A percentile compares a stretch with the other conserved stretches of the same genome.
Evolutionary conservation across 345 rosid species (phyloP).

Genomic region (Clarkia xantiana): DNA sequence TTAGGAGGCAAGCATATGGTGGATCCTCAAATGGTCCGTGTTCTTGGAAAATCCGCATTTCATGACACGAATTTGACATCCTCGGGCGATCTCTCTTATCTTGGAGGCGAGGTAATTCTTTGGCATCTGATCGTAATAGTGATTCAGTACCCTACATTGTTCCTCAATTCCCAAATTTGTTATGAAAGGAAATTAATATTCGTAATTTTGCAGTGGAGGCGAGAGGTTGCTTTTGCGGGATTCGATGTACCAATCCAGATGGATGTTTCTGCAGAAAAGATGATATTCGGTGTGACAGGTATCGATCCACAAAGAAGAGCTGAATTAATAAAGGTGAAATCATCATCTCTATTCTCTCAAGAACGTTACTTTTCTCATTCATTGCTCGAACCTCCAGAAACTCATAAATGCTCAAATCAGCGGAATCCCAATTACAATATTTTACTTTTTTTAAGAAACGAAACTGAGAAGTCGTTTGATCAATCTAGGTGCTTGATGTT

Average conservation of each 20-base stretch:
- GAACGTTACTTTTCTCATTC: background rate
- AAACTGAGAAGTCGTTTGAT: background rate
- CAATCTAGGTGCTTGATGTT: slow-evolving; percentile 53
- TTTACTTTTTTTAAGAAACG: background rate
- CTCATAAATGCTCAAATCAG: background rate
- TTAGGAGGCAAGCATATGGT: slow-evolving; percentile 97
- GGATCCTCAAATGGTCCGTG: slow-evolving; percentile 85
- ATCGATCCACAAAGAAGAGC: slow-evolving; percentile 75
- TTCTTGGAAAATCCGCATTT: slow-evolving; percentile 75
- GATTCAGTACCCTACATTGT: too few relatives aligned
- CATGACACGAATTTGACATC: slow-evolving; percentile 78
- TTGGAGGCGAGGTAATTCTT: slow-evolving; percentile 73
- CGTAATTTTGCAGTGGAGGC: slow-evolving; percentile 55
- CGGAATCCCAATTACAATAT: background rate
- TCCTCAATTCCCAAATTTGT: too few relatives aligned
- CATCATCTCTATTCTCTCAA: background rate
- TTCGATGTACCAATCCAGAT: slow-evolving; percentile 93
- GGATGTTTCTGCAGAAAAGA: slow-evolving; percentile 83
- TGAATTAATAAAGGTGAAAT: slow-evolving; percentile 65
- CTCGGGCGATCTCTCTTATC: slow-evolving; percentile 86
- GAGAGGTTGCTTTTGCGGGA: slow-evolving; percentile 95
- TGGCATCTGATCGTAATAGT: background rate
- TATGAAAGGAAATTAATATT: background rate
- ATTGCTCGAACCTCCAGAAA: background rate
- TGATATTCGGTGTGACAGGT: slow-evolving; percentile 81